Evolutionary conservation across 257 asterid genomes (phyloP).

Genomic region (Leonotis leonurus): DNA sequence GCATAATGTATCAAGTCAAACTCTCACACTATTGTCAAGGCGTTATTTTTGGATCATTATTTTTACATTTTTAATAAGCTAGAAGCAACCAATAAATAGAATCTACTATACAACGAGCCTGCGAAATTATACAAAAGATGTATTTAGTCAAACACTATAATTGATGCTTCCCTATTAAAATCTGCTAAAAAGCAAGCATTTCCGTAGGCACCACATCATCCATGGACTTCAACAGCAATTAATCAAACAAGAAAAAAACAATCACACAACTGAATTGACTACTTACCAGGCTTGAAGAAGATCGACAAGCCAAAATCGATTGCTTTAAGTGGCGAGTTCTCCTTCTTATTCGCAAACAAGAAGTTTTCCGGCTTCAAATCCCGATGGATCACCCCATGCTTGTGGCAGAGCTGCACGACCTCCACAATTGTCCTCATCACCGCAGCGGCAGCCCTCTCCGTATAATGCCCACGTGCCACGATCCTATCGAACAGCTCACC

Average conservation of each 20-base stretch:
- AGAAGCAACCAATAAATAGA: not conserved
- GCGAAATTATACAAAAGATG: constrained; percentile 1
- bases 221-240: not conserved
- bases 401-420: constrained; percentile 88
- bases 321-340: constrained; percentile 92
- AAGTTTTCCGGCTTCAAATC: constrained; percentile 93
- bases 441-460: constrained; percentile 81
- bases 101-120: not conserved
- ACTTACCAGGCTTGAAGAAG: constrained; percentile 86
- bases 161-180: constrained; percentile 1
- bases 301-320: constrained; percentile 89
- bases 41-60: not conserved
- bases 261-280: not conserved
- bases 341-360: constrained; percentile 81
- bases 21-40: not conserved
- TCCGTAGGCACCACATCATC: not conserved
- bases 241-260: not conserved
- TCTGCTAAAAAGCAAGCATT: constrained; percentile 5
- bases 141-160: no score
- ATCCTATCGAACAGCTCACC: constrained; percentile 96
- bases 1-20: constrained; percentile 3
- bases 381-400: constrained; percentile 88
- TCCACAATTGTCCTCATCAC: constrained; percentile 76
- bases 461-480: constrained; percentile 92
- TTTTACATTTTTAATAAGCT: not conserved